These are phyloP conservation scores for Copromyces sp. DNA, from an alignment of 495 filamentous ascomycete genomes.

Conservation along the genomic window DNA sequence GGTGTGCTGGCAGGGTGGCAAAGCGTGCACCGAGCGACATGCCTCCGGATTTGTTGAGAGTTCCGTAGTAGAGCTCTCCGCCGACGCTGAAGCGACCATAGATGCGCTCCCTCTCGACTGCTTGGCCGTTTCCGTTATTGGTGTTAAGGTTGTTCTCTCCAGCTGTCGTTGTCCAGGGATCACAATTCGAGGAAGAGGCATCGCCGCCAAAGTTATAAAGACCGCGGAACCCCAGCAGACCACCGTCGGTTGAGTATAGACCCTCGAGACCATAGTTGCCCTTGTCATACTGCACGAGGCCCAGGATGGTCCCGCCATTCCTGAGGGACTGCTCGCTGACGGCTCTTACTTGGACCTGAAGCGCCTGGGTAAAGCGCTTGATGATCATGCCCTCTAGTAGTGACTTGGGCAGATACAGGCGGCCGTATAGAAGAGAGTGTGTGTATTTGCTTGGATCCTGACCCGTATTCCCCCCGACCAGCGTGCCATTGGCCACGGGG, in stretches of 20 bases:
- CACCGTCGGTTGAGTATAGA: conserved; percentile 84
- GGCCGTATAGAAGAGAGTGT: conserved; percentile 69
- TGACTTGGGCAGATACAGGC: conserved; percentile 74
- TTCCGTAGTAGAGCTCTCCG: conserved; percentile 91
- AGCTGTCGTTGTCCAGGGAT: conserved; percentile 7
- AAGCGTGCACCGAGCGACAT: conserved; percentile 72
- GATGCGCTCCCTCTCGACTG: conserved; percentile 38
- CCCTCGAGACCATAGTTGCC: conserved; percentile 87
- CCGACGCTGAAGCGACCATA: conserved; percentile 66
- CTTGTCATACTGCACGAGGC: conserved; percentile 75
- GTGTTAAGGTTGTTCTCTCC: conserved; percentile 13
- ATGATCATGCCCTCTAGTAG: conserved; percentile 83
- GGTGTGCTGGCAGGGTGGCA: conserved; percentile 79
- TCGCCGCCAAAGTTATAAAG: conserved; percentile 92
- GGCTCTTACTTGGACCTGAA: conserved; percentile 69
- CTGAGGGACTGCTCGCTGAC: conserved; percentile 68
- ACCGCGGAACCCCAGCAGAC: conserved; percentile 75
- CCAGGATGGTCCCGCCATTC: conserved; percentile 66
- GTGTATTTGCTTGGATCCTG: neutral
- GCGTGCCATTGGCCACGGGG: neutral
- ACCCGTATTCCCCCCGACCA: neutral
- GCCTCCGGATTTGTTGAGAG: conserved; percentile 82
- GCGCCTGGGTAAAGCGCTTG: conserved; percentile 64
- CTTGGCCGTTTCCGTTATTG: conserved; percentile 3
- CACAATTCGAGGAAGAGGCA: conserved; percentile 36